phyloP scores from a whole-genome alignment of 148 eudicot genomes.

The Vaccinium corymbosum region DNA sequence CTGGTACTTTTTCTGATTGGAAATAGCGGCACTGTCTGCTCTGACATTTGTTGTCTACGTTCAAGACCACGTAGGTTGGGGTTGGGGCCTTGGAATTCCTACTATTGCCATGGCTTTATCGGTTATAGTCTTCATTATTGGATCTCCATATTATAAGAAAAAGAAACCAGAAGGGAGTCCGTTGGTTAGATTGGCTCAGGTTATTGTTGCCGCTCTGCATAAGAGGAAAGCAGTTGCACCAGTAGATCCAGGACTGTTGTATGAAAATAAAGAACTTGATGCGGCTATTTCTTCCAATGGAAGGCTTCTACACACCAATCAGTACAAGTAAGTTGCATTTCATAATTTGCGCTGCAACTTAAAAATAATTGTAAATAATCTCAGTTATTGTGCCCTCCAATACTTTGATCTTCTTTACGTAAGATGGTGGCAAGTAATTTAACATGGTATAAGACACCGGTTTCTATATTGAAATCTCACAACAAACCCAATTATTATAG shows the following conservation, averaged over 20 bases:
- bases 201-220: conserved; percentile 37
- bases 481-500: neutral
- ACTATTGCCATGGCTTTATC: conserved; percentile 52
- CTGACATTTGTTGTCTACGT: conserved; percentile 51
- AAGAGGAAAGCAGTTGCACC: conserved; percentile 38
- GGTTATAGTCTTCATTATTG: conserved; percentile 38
- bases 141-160: conserved; percentile 39
- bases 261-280: conserved; percentile 49
- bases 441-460: neutral
- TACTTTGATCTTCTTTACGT: neutral
- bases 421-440: neutral
- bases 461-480: neutral
- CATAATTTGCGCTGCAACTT: neutral
- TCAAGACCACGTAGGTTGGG: conserved; percentile 61
- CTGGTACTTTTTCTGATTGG: conserved; percentile 49
- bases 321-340: conserved; percentile 38
- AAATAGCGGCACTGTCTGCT: conserved; percentile 38
- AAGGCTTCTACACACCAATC: conserved; percentile 49
- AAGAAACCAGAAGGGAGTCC: conserved; percentile 55
- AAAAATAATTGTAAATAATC: neutral
- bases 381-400: neutral
- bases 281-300: conserved; percentile 39
- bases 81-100: conserved; percentile 63
- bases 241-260: conserved; percentile 23
- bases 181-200: conserved; percentile 44